phyloP scores from a whole-genome alignment of 2,329 filamentous ascomycete genomes.

The Chaetomiaceae sp. region DNA sequence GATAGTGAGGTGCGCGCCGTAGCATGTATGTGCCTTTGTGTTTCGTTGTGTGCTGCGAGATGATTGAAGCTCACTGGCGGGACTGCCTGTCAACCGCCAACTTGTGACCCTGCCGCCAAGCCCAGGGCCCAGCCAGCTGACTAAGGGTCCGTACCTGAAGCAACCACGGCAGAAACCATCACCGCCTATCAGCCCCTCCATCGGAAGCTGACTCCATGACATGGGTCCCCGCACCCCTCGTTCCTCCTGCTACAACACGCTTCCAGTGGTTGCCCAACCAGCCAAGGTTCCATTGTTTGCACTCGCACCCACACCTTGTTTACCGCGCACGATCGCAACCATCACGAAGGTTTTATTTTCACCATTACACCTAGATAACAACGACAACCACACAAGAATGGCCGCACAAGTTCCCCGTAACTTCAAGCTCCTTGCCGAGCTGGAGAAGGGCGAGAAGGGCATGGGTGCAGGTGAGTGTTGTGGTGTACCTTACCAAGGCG shows the following conservation, averaged over 20 bases:
- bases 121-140: too few species aligned
- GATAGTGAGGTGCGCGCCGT: too few species aligned
- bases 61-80: too few species aligned
- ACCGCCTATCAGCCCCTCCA: constrained; percentile 19
- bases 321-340: background rate
- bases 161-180: constrained; percentile 23
- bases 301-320: background rate
- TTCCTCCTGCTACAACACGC: too few species aligned
- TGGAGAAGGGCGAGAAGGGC: constrained; percentile 98
- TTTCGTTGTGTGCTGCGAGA: too few species aligned
- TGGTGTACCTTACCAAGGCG: too few species aligned
- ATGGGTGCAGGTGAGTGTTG: constrained; percentile 72
- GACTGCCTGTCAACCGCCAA: background rate
- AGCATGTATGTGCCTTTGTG: too few species aligned
- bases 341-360: background rate
- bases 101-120: too few species aligned
- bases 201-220: background rate
- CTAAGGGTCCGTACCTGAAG: too few species aligned
- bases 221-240: constrained; percentile 1
- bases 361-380: background rate
- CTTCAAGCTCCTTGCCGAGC: constrained; percentile 92
- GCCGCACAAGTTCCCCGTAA: constrained; percentile 74
- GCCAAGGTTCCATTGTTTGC: background rate
- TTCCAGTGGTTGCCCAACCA: constrained; percentile 5
- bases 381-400: constrained; percentile 26